Evolutionary conservation across 768 basidiomycete genomes (phyloP).

Genomic region (Roridomyces roridus): DNA sequence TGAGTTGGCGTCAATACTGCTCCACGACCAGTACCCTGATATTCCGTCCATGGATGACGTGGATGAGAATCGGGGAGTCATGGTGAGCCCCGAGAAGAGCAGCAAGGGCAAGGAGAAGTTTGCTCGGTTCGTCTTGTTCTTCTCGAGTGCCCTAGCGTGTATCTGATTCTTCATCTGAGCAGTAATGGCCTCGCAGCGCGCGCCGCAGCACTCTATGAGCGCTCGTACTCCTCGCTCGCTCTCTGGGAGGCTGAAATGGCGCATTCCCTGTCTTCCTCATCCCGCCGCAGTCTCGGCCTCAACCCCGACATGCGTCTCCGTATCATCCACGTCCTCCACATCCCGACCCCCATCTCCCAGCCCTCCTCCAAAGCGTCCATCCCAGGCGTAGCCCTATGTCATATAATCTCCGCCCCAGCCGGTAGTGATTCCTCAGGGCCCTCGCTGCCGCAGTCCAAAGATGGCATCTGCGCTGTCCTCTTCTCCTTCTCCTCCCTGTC

Average conservation of each 20-base stretch:
- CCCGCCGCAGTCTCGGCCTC: constrained; percentile 29
- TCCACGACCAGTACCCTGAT: constrained; percentile 53
- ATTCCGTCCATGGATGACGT: constrained; percentile 33
- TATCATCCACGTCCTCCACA: constrained; percentile 49
- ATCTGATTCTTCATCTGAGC: neutral
- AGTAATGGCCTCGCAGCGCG: constrained; percentile 67
- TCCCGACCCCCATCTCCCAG: constrained; percentile 26
- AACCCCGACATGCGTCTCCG: constrained; percentile 51
- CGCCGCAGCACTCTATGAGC: constrained; percentile 49
- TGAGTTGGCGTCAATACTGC: constrained; percentile 58
- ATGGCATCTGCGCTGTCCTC: constrained; percentile 36
- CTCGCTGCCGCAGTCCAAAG: constrained; percentile 27
- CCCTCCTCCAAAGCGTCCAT: constrained; percentile 32
- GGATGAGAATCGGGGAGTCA: constrained; percentile 55
- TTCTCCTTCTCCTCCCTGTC: constrained; percentile 40
- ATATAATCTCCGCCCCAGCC: constrained; percentile 29
- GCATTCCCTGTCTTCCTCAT: constrained; percentile 29
- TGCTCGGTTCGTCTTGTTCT: constrained; percentile 50
- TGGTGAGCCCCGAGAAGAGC: constrained; percentile 64
- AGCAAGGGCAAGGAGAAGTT: constrained; percentile 51
- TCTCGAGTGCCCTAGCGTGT: neutral
- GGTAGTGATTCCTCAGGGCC: constrained; percentile 24
- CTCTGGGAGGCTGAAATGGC: constrained; percentile 62
- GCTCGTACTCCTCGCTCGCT: constrained; percentile 48
- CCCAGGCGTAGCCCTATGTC: constrained; percentile 51